These are phyloP conservation scores for Penicillium sp. DNA, from an alignment of 2,329 filamentous ascomycete species.

Conservation along the genomic window DNA sequence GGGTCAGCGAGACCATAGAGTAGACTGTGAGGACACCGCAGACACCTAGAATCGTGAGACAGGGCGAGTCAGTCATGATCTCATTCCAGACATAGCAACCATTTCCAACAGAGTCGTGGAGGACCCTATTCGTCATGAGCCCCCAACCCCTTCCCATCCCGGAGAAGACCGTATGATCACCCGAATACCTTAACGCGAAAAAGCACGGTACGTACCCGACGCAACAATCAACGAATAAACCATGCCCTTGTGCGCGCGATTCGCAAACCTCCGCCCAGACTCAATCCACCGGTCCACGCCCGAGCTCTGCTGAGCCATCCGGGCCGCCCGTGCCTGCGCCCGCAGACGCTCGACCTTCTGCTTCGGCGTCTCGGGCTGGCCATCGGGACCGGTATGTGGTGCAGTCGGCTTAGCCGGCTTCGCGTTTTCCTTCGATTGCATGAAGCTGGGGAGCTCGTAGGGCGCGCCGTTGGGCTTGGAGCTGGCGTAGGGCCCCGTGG, in stretches of 20 bases:
- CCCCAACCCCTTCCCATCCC: slow-evolving; percentile 1
- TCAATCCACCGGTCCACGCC: slow-evolving; percentile 58
- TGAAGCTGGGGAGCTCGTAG: slow-evolving; percentile 36
- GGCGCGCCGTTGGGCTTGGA: slow-evolving; percentile 40
- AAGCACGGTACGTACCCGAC: slow-evolving; percentile 52
- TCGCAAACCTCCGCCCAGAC: slow-evolving; percentile 58
- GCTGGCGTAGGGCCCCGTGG: slow-evolving; percentile 52
- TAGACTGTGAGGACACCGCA: slow-evolving; percentile 64
- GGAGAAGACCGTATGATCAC: slow-evolving; percentile 1
- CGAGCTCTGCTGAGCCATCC: slow-evolving; percentile 60
- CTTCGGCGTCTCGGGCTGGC: slow-evolving; percentile 62
- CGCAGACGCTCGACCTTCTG: slow-evolving; percentile 70
- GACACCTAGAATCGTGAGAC: slow-evolving; percentile 49
- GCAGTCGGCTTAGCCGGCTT: slow-evolving; percentile 14
- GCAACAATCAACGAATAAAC: slow-evolving; percentile 63
- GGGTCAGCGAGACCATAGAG: slow-evolving; percentile 65
- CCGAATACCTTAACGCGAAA: background rate
- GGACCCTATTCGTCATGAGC: background rate
- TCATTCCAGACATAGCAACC: background rate
- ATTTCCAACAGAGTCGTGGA: background rate
- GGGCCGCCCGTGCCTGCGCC: slow-evolving; percentile 67
- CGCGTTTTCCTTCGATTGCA: slow-evolving; percentile 21
- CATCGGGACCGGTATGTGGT: slow-evolving; percentile 28
- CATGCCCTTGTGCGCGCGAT: slow-evolving; percentile 62
- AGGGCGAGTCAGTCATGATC: background rate